phyloP scores from a whole-genome alignment of 2,329 filamentous ascomycete genomes.

The Alternaria rosae region DNA sequence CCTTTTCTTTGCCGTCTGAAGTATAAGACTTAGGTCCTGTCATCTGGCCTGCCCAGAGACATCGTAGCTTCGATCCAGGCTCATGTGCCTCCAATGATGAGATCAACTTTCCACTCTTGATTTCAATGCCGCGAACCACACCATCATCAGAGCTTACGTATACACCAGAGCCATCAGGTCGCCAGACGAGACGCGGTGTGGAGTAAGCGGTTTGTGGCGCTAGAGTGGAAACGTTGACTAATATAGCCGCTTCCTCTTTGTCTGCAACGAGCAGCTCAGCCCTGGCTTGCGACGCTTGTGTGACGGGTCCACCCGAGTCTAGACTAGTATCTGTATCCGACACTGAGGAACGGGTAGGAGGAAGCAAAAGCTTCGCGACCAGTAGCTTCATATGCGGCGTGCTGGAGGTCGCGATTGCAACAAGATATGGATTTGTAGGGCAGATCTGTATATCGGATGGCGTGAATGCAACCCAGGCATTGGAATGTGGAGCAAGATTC shows the following conservation, averaged over 20 bases:
- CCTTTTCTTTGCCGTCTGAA: constrained; percentile 23
- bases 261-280: constrained; percentile 61
- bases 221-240: constrained; percentile 65
- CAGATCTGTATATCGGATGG: constrained; percentile 64
- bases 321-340: constrained; percentile 3
- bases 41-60: constrained; percentile 63
- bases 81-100: constrained; percentile 63
- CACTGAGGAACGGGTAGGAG: constrained; percentile 36
- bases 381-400: constrained; percentile 70
- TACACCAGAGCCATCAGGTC: constrained; percentile 67
- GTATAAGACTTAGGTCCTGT: constrained; percentile 29
- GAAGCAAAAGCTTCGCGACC: constrained; percentile 65
- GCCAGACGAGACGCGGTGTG: constrained; percentile 68
- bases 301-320: constrained; percentile 37
- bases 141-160: constrained; percentile 73
- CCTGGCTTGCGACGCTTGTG: constrained; percentile 62
- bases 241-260: constrained; percentile 66
- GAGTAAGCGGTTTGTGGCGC: constrained; percentile 69
- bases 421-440: constrained; percentile 61
- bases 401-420: constrained; percentile 67
- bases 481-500: constrained; percentile 68
- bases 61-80: constrained; percentile 64
- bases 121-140: constrained; percentile 66
- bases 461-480: constrained; percentile 70
- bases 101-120: constrained; percentile 64